These are phyloP conservation scores for Neurospora sp. DNA, from an alignment of 495 filamentous ascomycete genomes.

Conservation along the genomic window DNA sequence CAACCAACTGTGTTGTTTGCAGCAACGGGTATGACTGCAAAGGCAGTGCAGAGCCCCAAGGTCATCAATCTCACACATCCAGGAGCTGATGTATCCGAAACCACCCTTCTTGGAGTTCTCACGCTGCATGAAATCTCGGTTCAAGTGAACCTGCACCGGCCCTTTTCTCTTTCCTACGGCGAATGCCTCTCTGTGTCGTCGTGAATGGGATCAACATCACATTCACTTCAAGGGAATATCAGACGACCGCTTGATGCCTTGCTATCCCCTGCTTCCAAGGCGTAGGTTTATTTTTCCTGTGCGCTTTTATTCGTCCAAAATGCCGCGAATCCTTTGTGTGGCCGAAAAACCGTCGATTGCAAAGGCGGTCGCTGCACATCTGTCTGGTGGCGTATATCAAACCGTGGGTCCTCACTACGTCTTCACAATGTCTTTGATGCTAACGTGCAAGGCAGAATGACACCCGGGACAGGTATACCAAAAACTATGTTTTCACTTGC, in stretches of 20 bases:
- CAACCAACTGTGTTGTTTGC: not conserved
- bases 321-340: slow-evolving; percentile 69
- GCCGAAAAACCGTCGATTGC: slow-evolving; percentile 96
- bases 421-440: not conserved
- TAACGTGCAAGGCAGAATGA: slow-evolving; percentile 26
- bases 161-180: not conserved
- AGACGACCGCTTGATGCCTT: not conserved
- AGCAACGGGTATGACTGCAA: not conserved
- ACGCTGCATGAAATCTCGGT: not conserved
- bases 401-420: slow-evolving; percentile 43
- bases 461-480: slow-evolving; percentile 64
- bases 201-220: not conserved
- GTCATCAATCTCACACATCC: not conserved
- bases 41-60: not conserved
- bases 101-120: not conserved
- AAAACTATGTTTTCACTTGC: slow-evolving; percentile 90
- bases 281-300: not conserved
- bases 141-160: not conserved
- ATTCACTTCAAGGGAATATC: not conserved
- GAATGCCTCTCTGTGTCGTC: not conserved
- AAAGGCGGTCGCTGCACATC: slow-evolving; percentile 82
- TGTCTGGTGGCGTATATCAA: slow-evolving; percentile 63
- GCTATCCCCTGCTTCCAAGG: not conserved
- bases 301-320: slow-evolving; percentile 3
- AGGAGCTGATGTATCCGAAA: not conserved